Percentiles rank a stretch among this genome's conserved stretches.
Conservation (phyloP, 345 rosid species). For the Brassica juncea region DNA sequence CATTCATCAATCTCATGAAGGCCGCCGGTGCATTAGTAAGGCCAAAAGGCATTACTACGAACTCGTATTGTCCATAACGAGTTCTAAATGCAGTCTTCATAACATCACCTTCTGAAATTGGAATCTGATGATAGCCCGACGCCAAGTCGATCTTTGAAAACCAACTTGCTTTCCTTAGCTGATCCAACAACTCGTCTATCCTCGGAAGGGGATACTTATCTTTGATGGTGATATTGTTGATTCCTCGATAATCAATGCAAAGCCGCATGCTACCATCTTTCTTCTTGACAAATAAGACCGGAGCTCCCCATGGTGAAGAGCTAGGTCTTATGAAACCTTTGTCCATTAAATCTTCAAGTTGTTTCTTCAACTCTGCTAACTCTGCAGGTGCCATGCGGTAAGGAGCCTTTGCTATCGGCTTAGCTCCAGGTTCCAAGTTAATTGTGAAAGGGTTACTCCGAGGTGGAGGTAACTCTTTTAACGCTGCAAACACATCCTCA, state of each 20-base stretch:
- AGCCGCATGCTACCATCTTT: not conserved
- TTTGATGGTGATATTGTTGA: not conserved
- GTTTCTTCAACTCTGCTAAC: not conserved
- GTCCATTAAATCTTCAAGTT: not conserved
- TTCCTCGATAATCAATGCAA: not conserved
- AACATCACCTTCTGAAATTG: not conserved
- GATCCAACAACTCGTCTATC: not conserved
- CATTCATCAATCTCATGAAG: not conserved
- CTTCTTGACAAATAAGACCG: not conserved
- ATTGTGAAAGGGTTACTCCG: not conserved
- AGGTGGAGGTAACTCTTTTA: not conserved
- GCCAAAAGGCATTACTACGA: not conserved
- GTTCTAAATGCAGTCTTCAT: not conserved
- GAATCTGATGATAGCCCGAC: not conserved
- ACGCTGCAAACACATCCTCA: not conserved
- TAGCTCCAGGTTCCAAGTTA: not conserved
- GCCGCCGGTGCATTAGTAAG: not conserved
- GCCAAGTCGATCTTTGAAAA: not conserved
- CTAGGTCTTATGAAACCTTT: not conserved
- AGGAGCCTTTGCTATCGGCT: not conserved
- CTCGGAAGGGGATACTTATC: not conserved
- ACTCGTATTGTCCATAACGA: too few relatives aligned
- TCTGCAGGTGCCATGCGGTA: not conserved
- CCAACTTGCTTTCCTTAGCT: too few relatives aligned
- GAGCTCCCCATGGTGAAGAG: not conserved